These are phyloP conservation scores for Acanthamoeba sp. DNA, from an alignment of 208 protist species.

Conservation along the genomic window DNA sequence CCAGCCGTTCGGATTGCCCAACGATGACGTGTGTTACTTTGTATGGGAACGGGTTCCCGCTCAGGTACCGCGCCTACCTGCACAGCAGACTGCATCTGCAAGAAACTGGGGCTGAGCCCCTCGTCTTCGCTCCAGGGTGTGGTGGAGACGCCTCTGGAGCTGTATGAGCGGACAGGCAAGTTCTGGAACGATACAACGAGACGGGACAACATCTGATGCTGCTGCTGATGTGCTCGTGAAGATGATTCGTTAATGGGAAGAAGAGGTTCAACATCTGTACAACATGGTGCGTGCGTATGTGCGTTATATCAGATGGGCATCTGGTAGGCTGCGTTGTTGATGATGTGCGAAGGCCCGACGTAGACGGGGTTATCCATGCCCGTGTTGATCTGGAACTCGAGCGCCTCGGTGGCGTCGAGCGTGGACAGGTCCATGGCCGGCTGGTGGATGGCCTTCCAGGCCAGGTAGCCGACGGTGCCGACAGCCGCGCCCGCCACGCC, in stretches of 20 bases:
- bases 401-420: constrained; percentile 8
- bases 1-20: neutral
- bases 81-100: neutral
- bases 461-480: neutral
- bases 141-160: neutral
- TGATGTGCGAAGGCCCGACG: neutral
- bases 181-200: neutral
- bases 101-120: neutral
- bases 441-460: neutral
- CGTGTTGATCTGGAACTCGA: constrained; percentile 49
- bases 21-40: constrained; percentile 49
- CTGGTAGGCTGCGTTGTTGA: constrained; percentile 37
- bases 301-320: neutral
- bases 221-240: too few species aligned
- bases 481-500: neutral
- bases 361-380: constrained; percentile 11
- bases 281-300: neutral
- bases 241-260: too few species aligned
- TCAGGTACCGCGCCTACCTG: neutral
- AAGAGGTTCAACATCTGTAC: neutral
- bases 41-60: neutral
- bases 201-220: neutral
- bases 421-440: neutral
- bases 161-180: neutral
- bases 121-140: neutral